Evolutionary conservation across 2,329 filamentous ascomycete species (phyloP), one percentile per base, ranked within the genome.

Genomic region (Xylariales sp.): DNA sequence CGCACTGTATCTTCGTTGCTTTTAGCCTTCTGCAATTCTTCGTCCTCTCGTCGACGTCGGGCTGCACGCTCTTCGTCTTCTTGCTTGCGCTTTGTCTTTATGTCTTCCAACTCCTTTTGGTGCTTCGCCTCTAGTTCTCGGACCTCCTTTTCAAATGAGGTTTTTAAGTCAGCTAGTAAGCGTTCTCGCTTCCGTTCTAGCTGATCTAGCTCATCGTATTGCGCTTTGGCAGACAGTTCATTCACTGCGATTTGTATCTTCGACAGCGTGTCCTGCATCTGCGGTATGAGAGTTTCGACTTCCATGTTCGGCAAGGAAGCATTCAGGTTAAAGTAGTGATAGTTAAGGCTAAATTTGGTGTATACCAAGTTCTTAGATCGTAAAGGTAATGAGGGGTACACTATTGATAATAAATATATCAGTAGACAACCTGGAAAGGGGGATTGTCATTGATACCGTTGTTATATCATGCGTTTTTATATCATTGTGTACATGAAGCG

Each of bases 251-350:
- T 65, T 65, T 80, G 78, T 65, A 84, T 83, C 16, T 76, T 74
- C 0, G 79, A 77, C 52, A 84, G 75, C 23, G 79, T 82, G 61
- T 82, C 79, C 69, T 79, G 80, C 80, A 84, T 81, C 72, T 82
- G 79, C 68, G 78, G 73, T 70, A 83, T 78, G 54, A 83, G 80
- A 50, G 75, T 69, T 14, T 79, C 76, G 66, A 83, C 78, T 64
- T 82, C 78, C 71, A 77, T 72, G 34, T 65, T 76, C 65, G 45
- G 12, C 28, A 28, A 53, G 18, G 16, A 2, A 18, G 28, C 8
- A 8, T 45, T n/a, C 10, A 4, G 9, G 28, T 48, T 39, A 14
- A 30, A 36, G 36, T 36, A 12, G 18, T 12, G 0, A 4, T 28
- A 23, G n/a, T 4, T 46, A 28, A 28, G 28, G 28, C 23, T 10